Conservation (phyloP, 1,284 basidiomycete genomes). For the Moesziomyces parantarcticus region DNA sequence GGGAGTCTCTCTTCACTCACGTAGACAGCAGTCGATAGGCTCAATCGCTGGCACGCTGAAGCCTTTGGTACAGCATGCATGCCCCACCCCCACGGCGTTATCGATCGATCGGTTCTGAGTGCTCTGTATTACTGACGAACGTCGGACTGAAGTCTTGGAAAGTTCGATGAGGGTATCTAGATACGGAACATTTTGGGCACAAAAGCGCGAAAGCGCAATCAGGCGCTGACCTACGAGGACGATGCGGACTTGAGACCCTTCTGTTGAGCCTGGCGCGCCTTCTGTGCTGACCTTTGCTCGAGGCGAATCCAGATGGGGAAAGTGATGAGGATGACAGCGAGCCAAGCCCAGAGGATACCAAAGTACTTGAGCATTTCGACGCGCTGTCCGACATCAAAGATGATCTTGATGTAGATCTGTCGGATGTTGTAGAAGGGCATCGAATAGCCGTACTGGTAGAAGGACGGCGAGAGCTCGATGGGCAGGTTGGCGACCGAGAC, state of each 20-base stretch:
- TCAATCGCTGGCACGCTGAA: no score
- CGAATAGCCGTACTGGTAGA: constrained; percentile 59
- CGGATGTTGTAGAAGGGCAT: constrained; percentile 64
- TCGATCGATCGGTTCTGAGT: no score
- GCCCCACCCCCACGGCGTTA: no score
- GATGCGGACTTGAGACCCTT: constrained; percentile 1
- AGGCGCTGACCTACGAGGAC: background rate
- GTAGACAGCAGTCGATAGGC: no score
- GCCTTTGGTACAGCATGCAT: no score
- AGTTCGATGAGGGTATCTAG: background rate
- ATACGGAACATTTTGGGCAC: no score
- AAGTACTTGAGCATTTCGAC: constrained; percentile 57
- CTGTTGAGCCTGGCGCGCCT: constrained; percentile 28
- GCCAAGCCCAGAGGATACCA: constrained; percentile 64
- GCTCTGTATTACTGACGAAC: no score
- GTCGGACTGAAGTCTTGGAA: no score
- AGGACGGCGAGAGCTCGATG: constrained; percentile 41
- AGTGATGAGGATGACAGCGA: constrained; percentile 51
- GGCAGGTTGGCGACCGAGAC: constrained; percentile 56
- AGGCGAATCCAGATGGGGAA: constrained; percentile 58
- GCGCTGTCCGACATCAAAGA: constrained; percentile 58
- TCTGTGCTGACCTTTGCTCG: constrained; percentile 32
- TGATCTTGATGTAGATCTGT: constrained; percentile 56
- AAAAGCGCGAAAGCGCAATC: no score
- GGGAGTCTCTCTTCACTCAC: no score